phyloP scores from a whole-genome alignment of 2,329 filamentous ascomycete species.

The Neonectria hederae region DNA sequence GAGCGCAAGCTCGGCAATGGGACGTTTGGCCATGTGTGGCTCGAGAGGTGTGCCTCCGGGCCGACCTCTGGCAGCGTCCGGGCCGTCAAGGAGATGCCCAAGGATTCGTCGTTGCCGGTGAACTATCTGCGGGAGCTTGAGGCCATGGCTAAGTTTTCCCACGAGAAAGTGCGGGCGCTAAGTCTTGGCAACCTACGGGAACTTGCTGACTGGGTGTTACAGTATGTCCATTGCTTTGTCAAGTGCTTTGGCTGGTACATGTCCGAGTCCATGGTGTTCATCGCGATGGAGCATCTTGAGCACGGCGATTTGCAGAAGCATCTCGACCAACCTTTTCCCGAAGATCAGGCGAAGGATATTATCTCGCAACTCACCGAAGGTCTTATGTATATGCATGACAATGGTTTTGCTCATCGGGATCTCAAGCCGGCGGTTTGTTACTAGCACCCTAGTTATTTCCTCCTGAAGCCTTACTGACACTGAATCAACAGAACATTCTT shows the following conservation, averaged over 20 bases:
- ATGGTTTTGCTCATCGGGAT: constrained; percentile 6
- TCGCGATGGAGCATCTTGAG: constrained; percentile 8
- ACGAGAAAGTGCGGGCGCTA: background rate
- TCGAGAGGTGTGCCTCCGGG: constrained; percentile 3
- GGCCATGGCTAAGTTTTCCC: constrained; percentile 7
- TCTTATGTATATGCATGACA: background rate
- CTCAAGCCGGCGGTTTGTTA: constrained; percentile 4
- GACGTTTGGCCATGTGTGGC: constrained; percentile 1
- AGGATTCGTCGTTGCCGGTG: background rate
- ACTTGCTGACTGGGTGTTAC: background rate
- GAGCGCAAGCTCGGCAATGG: background rate
- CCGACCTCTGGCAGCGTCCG: background rate
- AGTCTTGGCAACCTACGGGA: background rate
- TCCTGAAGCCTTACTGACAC: background rate
- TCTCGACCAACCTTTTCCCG: background rate
- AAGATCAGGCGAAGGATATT: background rate
- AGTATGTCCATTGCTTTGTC: constrained; percentile 10
- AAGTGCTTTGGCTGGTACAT: constrained; percentile 7
- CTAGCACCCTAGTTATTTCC: too few species aligned
- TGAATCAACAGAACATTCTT: constrained; percentile 1
- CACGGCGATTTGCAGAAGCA: constrained; percentile 3
- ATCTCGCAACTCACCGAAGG: constrained; percentile 4
- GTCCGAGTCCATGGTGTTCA: background rate
- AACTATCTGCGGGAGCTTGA: background rate
- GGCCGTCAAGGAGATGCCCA: constrained; percentile 7